Evolutionary conservation across 768 basidiomycete genomes (phyloP).

Genomic region (Lepiota brunneoincarnata): DNA sequence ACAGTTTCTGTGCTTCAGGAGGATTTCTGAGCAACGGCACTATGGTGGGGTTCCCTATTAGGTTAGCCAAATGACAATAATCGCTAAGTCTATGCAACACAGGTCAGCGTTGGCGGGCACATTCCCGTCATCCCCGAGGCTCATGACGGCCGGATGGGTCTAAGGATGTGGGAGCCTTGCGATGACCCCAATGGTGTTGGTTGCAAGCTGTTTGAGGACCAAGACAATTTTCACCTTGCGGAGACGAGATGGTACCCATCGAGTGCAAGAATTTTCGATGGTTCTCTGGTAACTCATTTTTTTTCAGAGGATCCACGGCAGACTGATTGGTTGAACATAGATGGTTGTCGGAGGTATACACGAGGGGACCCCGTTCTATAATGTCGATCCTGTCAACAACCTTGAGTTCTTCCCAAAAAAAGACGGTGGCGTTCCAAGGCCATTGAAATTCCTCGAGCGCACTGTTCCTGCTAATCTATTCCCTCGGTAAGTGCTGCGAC

Average conservation of each 20-base stretch:
- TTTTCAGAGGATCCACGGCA: neutral
- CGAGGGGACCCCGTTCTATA: conserved; percentile 51
- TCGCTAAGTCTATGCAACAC: neutral
- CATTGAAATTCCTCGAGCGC: conserved; percentile 24
- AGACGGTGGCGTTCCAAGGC: conserved; percentile 32
- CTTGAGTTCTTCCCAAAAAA: conserved; percentile 40
- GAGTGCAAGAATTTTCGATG: conserved; percentile 30
- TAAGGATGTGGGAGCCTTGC: conserved; percentile 39
- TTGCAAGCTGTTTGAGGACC: conserved; percentile 36
- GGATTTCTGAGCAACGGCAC: conserved; percentile 40
- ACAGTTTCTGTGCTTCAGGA: conserved; percentile 43
- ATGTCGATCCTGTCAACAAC: conserved; percentile 51
- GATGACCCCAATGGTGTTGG: conserved; percentile 24
- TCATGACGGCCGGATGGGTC: conserved; percentile 31
- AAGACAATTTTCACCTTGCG: conserved; percentile 28
- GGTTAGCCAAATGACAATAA: conserved; percentile 6
- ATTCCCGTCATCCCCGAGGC: conserved; percentile 25
- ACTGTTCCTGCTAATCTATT: conserved; percentile 26
- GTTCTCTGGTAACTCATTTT: conserved; percentile 32
- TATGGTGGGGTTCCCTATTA: conserved; percentile 23
- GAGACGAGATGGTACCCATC: conserved; percentile 41
- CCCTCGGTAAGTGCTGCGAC: conserved; percentile 24
- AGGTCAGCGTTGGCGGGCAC: conserved; percentile 31
- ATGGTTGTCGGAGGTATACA: conserved; percentile 28
- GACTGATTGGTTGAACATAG: conserved; percentile 4